These are phyloP conservation scores for Fusarium drepaniforme DNA, from an alignment of 2,329 filamentous ascomycete genomes.

Conservation along the genomic window DNA sequence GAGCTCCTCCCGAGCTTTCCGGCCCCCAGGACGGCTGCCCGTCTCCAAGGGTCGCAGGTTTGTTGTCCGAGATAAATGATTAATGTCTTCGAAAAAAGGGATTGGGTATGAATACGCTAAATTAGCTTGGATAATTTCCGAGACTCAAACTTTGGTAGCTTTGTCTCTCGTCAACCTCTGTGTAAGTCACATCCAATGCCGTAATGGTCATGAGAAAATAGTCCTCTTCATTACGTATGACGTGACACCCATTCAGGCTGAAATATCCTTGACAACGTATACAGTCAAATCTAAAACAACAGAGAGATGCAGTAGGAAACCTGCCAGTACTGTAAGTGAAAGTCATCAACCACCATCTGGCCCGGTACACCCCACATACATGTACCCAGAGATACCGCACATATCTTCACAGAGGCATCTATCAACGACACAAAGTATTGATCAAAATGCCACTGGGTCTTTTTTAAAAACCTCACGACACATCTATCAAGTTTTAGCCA, in stretches of 20 bases:
- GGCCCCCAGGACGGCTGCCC: not conserved
- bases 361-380: not conserved
- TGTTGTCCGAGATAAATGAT: not conserved
- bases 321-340: not conserved
- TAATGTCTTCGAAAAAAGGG: not conserved
- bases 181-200: not conserved
- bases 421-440: not conserved
- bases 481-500: not conserved
- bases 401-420: not conserved
- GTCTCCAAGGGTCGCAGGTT: not conserved
- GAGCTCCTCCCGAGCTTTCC: slow-evolving; percentile 29
- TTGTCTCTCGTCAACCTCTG: not conserved
- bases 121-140: not conserved
- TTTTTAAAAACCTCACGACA: not conserved
- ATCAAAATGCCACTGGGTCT: not conserved
- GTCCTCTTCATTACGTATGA: not conserved
- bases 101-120: not conserved
- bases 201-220: not conserved
- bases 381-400: not conserved
- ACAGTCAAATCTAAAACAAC: not conserved
- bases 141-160: not conserved
- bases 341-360: not conserved
- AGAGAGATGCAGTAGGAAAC: not conserved
- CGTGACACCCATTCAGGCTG: not conserved
- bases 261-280: not conserved